Evolutionary conservation across 495 filamentous ascomycete species (phyloP).

Genomic region (Hyphodiscus hymeniophilus): DNA sequence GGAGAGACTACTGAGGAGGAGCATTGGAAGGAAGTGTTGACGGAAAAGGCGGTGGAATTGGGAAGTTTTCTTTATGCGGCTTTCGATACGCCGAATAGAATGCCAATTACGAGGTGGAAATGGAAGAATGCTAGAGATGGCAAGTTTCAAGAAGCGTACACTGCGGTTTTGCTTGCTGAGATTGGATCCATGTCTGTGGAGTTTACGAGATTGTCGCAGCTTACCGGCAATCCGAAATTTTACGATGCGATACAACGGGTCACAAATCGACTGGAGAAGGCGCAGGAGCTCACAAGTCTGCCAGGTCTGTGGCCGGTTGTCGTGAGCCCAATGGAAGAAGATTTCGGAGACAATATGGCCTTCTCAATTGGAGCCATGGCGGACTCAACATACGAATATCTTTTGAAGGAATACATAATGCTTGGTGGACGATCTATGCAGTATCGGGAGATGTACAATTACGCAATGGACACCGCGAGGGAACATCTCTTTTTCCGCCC

Average conservation of each 20-base stretch:
- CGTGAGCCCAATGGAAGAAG: background rate
- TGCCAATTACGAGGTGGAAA: constrained; percentile 56
- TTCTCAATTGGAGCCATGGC: constrained; percentile 48
- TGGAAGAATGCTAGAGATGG: constrained; percentile 15
- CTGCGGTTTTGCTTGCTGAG: constrained; percentile 32
- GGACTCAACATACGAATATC: constrained; percentile 88
- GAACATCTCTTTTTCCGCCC: constrained; percentile 70
- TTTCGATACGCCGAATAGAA: constrained; percentile 92
- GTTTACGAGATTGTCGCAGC: constrained; percentile 83
- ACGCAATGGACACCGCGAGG: background rate
- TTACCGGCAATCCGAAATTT: constrained; percentile 78
- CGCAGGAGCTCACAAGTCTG: constrained; percentile 58
- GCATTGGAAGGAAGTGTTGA: constrained; percentile 43
- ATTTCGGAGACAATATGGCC: constrained; percentile 11
- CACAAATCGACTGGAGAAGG: constrained; percentile 71
- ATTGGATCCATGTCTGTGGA: constrained; percentile 81
- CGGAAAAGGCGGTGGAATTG: constrained; percentile 80
- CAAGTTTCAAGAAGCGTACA: background rate
- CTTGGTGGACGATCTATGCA: constrained; percentile 3
- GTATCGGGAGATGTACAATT: background rate
- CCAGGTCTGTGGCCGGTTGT: constrained; percentile 72
- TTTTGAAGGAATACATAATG: constrained; percentile 53
- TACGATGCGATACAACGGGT: constrained; percentile 91
- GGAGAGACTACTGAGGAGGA: background rate
- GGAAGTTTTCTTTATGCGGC: constrained; percentile 79